Evolutionary conservation across 2,329 filamentous ascomycete species (phyloP).

Genomic region (Chaetomium globosum): DNA sequence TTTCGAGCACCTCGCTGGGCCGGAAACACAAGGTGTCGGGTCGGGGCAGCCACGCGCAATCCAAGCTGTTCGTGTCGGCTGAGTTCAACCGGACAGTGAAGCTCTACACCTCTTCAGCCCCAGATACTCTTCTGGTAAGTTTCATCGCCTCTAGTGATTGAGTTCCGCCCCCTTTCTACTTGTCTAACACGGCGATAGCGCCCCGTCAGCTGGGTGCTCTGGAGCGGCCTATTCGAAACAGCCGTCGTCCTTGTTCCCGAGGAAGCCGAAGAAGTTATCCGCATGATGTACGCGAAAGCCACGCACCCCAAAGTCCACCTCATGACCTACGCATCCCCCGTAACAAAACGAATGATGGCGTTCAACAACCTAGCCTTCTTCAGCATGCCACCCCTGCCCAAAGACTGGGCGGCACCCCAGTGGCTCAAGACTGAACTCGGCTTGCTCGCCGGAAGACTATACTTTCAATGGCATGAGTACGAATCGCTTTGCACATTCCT

Average conservation of each 20-base stretch:
- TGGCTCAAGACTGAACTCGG: slow-evolving; percentile 64
- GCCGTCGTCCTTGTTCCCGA: slow-evolving; percentile 64
- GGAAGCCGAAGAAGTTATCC: slow-evolving; percentile 61
- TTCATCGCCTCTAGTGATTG: neutral
- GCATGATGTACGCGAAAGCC: slow-evolving; percentile 41
- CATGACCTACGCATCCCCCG: slow-evolving; percentile 61
- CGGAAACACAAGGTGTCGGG: slow-evolving; percentile 40
- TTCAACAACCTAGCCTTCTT: slow-evolving; percentile 61
- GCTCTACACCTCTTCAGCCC: slow-evolving; percentile 33
- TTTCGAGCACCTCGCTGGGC: slow-evolving; percentile 45
- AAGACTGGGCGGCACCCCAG: slow-evolving; percentile 46
- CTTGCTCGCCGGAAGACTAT: slow-evolving; percentile 62
- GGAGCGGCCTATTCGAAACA: slow-evolving; percentile 49
- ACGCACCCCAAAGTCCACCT: slow-evolving; percentile 53
- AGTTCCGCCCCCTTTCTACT: no score
- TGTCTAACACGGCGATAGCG: slow-evolving; percentile 41
- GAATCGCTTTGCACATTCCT: slow-evolving; percentile 41
- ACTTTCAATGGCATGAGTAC: slow-evolving; percentile 57
- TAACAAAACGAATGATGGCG: slow-evolving; percentile 61
- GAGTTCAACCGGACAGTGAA: slow-evolving; percentile 55
- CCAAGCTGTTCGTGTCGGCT: slow-evolving; percentile 44
- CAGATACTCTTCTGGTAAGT: slow-evolving; percentile 44
- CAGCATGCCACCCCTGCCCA: slow-evolving; percentile 52
- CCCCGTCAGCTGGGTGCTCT: slow-evolving; percentile 65
- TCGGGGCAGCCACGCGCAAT: slow-evolving; percentile 24